phyloP scores from a whole-genome alignment of 169 alveolate species.

The Plasmodium adleri region DNA sequence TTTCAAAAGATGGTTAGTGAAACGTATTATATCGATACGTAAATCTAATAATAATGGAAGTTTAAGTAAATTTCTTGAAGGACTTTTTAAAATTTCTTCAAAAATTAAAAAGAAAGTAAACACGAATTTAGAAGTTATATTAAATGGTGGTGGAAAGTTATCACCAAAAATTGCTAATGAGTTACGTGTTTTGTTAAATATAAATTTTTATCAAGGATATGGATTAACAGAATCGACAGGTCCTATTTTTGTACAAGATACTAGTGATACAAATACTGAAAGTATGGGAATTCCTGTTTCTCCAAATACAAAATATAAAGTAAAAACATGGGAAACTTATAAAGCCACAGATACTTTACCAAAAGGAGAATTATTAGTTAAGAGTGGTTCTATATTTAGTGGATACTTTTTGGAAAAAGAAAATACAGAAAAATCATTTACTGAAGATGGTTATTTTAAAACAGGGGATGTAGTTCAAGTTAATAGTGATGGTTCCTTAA shows the following conservation, averaged over 20 bases:
- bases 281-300: slow-evolving; percentile 41
- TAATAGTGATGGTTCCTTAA: slow-evolving; percentile 89
- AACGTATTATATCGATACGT: not conserved
- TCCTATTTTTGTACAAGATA: slow-evolving; percentile 16
- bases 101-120: slow-evolving; percentile 29
- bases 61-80: slow-evolving; percentile 4
- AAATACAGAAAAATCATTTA: slow-evolving; percentile 88
- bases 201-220: slow-evolving; percentile 51
- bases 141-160: slow-evolving; percentile 68
- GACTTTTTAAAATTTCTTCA: slow-evolving; percentile 14
- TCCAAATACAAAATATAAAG: slow-evolving; percentile 6
- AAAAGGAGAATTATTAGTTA: slow-evolving; percentile 93
- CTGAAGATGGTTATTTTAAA: slow-evolving; percentile 91
- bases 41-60: not conserved
- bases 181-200: slow-evolving; percentile 10
- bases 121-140: not conserved
- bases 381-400: slow-evolving; percentile 88
- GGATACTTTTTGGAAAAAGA: slow-evolving; percentile 93
- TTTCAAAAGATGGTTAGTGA: slow-evolving; percentile 16
- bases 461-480: slow-evolving; percentile 95
- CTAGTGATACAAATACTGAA: not conserved
- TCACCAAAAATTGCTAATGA: slow-evolving; percentile 41
- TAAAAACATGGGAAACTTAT: slow-evolving; percentile 67
- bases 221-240: slow-evolving; percentile 69
- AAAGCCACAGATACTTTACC: slow-evolving; percentile 87